A percentile compares a stretch with the other conserved stretches of the same genome.
Conservation (phyloP, 331 rosid genomes). For the Pyrus hybrid region DNA sequence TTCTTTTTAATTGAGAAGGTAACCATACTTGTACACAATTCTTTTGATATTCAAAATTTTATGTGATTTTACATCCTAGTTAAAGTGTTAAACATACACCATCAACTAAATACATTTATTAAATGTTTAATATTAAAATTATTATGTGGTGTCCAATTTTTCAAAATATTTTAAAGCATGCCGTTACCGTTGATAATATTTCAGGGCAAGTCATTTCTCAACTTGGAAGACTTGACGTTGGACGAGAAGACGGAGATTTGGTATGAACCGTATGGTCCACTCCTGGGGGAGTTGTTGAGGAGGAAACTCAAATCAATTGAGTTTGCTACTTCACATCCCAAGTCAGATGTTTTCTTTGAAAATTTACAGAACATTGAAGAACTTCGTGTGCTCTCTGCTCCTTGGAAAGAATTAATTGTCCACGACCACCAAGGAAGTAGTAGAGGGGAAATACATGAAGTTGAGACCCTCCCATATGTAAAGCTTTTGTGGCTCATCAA, state of each 20-base stretch:
- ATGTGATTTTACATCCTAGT: too few species aligned
- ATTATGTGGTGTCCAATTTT: too few species aligned
- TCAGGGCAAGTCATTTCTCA: background rate
- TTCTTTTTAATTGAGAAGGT: background rate
- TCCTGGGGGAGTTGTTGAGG: background rate
- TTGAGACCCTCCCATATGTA: background rate
- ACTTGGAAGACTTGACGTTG: background rate
- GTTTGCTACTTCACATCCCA: background rate
- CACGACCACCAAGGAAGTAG: background rate
- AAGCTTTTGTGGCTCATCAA: fast-evolving
- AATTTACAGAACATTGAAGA: background rate
- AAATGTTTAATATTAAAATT: too few species aligned
- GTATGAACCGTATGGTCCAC: background rate
- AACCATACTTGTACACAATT: background rate
- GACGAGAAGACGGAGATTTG: background rate
- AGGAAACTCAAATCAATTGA: background rate
- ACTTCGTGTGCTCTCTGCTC: background rate
- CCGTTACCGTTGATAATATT: background rate
- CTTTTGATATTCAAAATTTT: too few species aligned
- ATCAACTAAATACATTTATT: too few species aligned
- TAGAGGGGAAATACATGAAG: background rate
- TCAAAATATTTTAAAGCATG: too few species aligned
- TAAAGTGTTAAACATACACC: too few species aligned
- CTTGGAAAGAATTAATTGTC: background rate
- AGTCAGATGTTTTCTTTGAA: background rate